A percentile compares a stretch with the other conserved stretches of the same genome.
Conservation (phyloP, 306 rosid genomes). For the Arachis hypogaea region DNA sequence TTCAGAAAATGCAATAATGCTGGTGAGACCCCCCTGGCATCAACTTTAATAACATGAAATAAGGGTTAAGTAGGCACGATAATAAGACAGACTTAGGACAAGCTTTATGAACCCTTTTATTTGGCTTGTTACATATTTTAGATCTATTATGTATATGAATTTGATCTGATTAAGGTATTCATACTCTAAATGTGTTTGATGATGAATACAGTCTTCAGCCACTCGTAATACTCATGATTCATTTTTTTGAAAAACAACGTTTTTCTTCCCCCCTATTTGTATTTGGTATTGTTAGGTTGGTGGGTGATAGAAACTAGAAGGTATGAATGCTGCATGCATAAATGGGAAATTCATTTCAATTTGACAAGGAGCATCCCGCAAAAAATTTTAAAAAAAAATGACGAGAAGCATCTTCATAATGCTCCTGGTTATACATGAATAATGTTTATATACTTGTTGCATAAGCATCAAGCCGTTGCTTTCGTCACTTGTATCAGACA, state of each 20-base stretch:
- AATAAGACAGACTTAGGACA: neutral
- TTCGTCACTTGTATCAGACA: slow-evolving; percentile 46
- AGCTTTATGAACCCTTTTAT: slow-evolving; percentile 18
- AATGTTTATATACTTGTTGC: slow-evolving; percentile 32
- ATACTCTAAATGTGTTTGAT: slow-evolving; percentile 30
- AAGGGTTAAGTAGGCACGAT: slow-evolving; percentile 20
- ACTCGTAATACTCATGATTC: slow-evolving; percentile 43
- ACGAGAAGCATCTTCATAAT: slow-evolving; percentile 47
- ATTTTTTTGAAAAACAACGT: too few relatives aligned
- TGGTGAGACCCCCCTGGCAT: slow-evolving; percentile 59
- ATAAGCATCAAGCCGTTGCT: slow-evolving; percentile 41
- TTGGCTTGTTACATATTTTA: neutral
- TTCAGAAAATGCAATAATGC: slow-evolving; percentile 90
- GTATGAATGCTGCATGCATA: neutral
- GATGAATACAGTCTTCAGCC: slow-evolving; percentile 74
- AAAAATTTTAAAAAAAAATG: slow-evolving; percentile 30
- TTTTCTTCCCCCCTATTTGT: too few relatives aligned
- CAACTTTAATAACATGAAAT: slow-evolving; percentile 17
- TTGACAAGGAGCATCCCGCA: neutral
- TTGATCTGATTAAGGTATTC: slow-evolving; percentile 29
- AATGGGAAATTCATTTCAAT: slow-evolving; percentile 11
- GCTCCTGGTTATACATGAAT: slow-evolving; percentile 38
- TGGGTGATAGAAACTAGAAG: slow-evolving; percentile 25
- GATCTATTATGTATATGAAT: neutral
- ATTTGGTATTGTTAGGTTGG: neutral